Base-by-base conservation (phyloP, 2,329 filamentous ascomycete genomes). In the Alternaria postmessia region DNA sequence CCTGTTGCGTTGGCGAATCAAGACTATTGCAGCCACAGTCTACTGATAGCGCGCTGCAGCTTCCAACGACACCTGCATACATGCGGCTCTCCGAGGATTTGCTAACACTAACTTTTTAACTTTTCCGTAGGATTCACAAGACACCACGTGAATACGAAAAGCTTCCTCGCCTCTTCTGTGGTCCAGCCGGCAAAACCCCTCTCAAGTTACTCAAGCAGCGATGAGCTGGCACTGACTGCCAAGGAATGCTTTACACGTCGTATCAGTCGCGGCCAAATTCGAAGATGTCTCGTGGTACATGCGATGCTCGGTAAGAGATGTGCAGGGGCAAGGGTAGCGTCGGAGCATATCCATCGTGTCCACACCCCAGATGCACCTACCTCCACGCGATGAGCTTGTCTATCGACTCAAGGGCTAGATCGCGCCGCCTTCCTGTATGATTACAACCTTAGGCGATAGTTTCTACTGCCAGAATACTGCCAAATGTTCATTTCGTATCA, bases 1-100 rank as follows among this genome's bases (percentile, higher is more conserved):
- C 41, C 28, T 52, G 52, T 48, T 14, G 38, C 30, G 6, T 46
- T 61, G 44, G 58, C 72, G 63, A 75, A 75, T 75, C 69, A 75
- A 39, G 61, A 71, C 67, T 58, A 70, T 72, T 66, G 51, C 51
- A 54, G 63, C 62, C 67, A 65, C 67, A 64, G 56, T 49, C 44
- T 57, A 49, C 51, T 41, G 55, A 61, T 69, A 68, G 66, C 63
- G 63, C 49, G 47, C 60, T 65, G 62, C 57, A 49, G n/a, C 54
- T 24, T 52, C 36, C 47, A 56, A 67, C 66, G 54, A 69, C 65
- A 67, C 34, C 38, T 41, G 38, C 38, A 51, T 47, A 26, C 16
- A 32, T 62, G 58, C 54, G 64, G 57, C 64, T 65, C 57, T 44
- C 48, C 39, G 41, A 53, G 30, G 32, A 53, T 26, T 41, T 34